Conservation (phyloP, 305 asterid species). For the Rubia balearica region DNA sequence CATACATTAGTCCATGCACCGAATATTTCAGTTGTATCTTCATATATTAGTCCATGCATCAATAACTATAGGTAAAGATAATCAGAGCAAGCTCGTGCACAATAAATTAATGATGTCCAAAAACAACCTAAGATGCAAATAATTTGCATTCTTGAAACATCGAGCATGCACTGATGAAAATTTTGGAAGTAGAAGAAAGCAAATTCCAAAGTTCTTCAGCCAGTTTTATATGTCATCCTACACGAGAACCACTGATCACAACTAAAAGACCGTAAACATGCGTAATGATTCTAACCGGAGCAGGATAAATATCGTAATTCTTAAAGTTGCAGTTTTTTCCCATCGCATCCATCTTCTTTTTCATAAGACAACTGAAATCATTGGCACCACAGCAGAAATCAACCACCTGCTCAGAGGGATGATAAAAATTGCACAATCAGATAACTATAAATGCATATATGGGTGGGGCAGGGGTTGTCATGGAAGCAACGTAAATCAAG, state of each 20-base stretch:
- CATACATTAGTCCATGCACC: not conserved
- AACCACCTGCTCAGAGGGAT: slow-evolving; percentile 53
- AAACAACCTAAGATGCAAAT: not conserved
- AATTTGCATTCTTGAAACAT: not conserved
- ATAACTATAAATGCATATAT: not conserved
- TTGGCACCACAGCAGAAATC: slow-evolving; percentile 93
- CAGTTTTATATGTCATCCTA: not conserved
- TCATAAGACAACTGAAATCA: slow-evolving; percentile 79
- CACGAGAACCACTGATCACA: not conserved
- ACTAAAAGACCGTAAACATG: not conserved
- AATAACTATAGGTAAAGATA: too few species aligned
- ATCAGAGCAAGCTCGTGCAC: not conserved
- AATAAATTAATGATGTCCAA: not conserved
- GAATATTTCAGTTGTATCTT: not conserved
- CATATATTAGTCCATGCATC: not conserved
- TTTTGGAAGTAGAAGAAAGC: not conserved
- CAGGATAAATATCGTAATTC: slow-evolving; percentile 60
- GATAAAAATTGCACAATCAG: not conserved
- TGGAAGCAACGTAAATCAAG: not conserved
- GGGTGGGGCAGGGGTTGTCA: not conserved
- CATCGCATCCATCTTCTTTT: slow-evolving; percentile 56
- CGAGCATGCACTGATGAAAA: not conserved
- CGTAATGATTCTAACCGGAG: slow-evolving; percentile 45
- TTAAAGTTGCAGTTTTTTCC: slow-evolving; percentile 65
- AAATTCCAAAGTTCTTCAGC: not conserved